These are phyloP conservation scores for Capronia coronata DNA, from an alignment of 2,329 filamentous ascomycete species.

Conservation along the genomic window DNA sequence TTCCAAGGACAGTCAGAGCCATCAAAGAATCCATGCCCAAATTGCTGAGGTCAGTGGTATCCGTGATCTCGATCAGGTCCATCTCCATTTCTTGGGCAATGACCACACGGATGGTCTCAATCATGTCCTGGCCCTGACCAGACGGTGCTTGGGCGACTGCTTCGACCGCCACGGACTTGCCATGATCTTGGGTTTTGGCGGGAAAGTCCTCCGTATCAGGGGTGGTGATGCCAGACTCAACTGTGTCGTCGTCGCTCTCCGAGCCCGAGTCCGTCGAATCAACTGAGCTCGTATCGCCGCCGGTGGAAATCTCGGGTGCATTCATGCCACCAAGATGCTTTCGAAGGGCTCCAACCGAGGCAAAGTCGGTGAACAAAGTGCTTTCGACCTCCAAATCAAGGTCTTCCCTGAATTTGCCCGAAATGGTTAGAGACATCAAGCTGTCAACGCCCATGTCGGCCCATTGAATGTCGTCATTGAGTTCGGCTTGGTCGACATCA, in stretches of 20 bases:
- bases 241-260: constrained; percentile 27
- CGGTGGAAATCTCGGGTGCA: constrained; percentile 17
- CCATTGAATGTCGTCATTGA: constrained; percentile 55
- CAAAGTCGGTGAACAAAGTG: constrained; percentile 54
- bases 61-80: constrained; percentile 36
- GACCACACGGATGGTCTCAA: constrained; percentile 38
- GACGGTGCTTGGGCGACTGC: constrained; percentile 32
- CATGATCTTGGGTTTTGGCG: constrained; percentile 17
- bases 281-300: constrained; percentile 30
- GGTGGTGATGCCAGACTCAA: constrained; percentile 29
- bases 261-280: constrained; percentile 27
- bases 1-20: constrained; percentile 41
- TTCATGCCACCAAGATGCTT: constrained; percentile 42
- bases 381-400: constrained; percentile 54
- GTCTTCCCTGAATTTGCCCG: constrained; percentile 56
- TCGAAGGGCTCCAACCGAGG: constrained; percentile 56
- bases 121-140: constrained; percentile 34
- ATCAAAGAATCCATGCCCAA: constrained; percentile 45
- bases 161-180: constrained; percentile 29
- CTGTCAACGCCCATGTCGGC: constrained; percentile 59
- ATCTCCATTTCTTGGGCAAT: constrained; percentile 43
- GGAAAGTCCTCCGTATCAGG: constrained; percentile 29
- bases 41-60: constrained; percentile 37
- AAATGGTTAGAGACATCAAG: constrained; percentile 55
- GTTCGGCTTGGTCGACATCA: constrained; percentile 52